Percentiles rank a stretch among this genome's conserved stretches.
Conservation (phyloP, 2,329 filamentous ascomycete genomes). For the Pseudophaeomoniella oleicola region DNA sequence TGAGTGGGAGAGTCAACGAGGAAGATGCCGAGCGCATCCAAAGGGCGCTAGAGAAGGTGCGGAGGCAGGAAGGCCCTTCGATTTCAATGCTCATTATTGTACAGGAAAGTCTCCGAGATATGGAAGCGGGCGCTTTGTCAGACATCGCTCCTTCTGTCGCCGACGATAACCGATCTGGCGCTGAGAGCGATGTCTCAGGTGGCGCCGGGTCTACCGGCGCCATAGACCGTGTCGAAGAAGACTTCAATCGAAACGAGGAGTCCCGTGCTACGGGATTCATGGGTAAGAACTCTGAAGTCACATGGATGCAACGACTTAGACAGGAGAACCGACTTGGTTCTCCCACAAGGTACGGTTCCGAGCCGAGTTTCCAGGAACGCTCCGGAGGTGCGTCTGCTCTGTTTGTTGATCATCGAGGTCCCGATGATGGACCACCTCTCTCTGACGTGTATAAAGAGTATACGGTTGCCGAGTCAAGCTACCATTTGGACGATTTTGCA, state of each 20-base stretch:
- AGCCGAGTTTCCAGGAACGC: conserved; percentile 4
- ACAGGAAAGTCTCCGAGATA: background rate
- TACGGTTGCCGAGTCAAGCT: conserved; percentile 15
- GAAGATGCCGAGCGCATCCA: conserved; percentile 20
- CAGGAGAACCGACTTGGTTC: conserved; percentile 22
- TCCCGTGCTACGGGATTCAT: conserved; percentile 26
- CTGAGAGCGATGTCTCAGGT: conserved; percentile 10
- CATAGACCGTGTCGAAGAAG: conserved; percentile 30
- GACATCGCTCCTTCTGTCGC: conserved; percentile 3
- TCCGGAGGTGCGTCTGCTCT: conserved; percentile 4
- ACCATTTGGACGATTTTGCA: conserved; percentile 29
- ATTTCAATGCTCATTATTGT: background rate
- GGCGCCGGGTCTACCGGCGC: conserved; percentile 25
- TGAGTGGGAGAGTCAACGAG: conserved; percentile 18
- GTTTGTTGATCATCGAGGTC: conserved; percentile 5
- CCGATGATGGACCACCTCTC: conserved; percentile 10
- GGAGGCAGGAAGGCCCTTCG: conserved; percentile 5
- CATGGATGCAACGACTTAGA: conserved; percentile 28
- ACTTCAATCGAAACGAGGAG: conserved; percentile 22
- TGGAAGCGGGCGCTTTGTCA: background rate
- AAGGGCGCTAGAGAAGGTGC: conserved; percentile 22
- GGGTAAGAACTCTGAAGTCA: conserved; percentile 31
- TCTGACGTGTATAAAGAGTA: conserved; percentile 16
- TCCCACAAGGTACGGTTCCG: conserved; percentile 1
- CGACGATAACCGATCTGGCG: conserved; percentile 8